These are phyloP conservation scores for Sphaerosporella brunnea DNA, from an alignment of 495 filamentous ascomycete species.

Conservation along the genomic window DNA sequence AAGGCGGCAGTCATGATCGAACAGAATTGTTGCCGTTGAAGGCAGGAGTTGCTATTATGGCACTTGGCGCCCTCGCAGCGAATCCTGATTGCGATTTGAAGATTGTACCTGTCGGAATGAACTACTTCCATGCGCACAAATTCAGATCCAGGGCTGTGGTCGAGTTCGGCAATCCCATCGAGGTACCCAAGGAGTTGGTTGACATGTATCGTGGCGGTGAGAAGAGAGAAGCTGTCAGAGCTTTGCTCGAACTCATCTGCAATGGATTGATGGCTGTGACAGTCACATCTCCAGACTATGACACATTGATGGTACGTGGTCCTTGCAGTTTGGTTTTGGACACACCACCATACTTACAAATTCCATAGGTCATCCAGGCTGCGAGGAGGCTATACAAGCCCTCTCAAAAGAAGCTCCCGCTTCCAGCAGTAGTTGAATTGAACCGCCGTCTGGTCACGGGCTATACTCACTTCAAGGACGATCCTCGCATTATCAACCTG, in stretches of 20 bases:
- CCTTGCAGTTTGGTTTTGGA: background rate
- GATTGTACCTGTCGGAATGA: slow-evolving; percentile 99
- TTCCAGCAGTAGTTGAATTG: slow-evolving; percentile 88
- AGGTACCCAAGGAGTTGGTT: slow-evolving; percentile 64
- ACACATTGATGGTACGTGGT: slow-evolving; percentile 70
- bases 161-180: slow-evolving; percentile 80
- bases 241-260: slow-evolving; percentile 70
- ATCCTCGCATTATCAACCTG: slow-evolving; percentile 63
- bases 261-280: slow-evolving; percentile 74
- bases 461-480: slow-evolving; percentile 82
- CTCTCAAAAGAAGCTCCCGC: slow-evolving; percentile 78
- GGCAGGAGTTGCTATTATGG: slow-evolving; percentile 97
- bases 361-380: slow-evolving; percentile 61
- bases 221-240: slow-evolving; percentile 64
- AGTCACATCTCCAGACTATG: slow-evolving; percentile 84
- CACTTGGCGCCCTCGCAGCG: slow-evolving; percentile 75
- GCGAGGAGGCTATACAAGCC: slow-evolving; percentile 86
- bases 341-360: slow-evolving; percentile 24
- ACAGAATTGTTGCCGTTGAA: slow-evolving; percentile 87
- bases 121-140: slow-evolving; percentile 98
- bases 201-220: slow-evolving; percentile 68
- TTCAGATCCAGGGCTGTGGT: slow-evolving; percentile 93
- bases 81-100: slow-evolving; percentile 80
- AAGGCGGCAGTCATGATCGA: slow-evolving; percentile 93
- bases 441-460: slow-evolving; percentile 85